Conservation (phyloP, 441 rosid species). For the Macaranga tanarius region DNA sequence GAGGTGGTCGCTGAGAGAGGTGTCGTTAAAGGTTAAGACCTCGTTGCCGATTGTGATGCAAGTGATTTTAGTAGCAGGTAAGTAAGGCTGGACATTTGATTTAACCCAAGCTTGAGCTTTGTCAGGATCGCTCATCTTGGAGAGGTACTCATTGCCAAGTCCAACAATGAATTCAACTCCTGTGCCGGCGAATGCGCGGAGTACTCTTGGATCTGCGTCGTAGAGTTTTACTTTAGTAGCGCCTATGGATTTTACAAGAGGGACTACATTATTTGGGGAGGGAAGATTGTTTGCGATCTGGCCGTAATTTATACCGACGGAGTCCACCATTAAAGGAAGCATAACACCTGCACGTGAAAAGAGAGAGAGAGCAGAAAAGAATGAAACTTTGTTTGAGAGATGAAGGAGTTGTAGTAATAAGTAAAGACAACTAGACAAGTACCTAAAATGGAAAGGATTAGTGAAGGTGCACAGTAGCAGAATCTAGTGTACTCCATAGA, state of each 20-base stretch:
- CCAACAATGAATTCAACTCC: constrained; percentile 82
- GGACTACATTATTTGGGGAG: constrained; percentile 62
- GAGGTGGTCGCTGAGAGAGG: constrained; percentile 46
- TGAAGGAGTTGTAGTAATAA: not conserved
- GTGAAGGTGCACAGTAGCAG: constrained; percentile 18
- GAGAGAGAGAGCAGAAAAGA: not conserved
- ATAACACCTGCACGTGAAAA: constrained; percentile 15
- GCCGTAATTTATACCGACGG: constrained; percentile 89
- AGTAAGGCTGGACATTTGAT: constrained; percentile 56
- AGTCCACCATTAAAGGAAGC: constrained; percentile 26
- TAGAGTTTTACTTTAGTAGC: constrained; percentile 85
- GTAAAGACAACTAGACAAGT: too few species aligned
- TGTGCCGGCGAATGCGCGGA: constrained; percentile 72
- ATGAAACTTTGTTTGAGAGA: not conserved
- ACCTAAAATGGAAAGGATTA: constrained; percentile 40
- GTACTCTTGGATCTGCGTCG: constrained; percentile 79
- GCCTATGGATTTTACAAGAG: constrained; percentile 76
- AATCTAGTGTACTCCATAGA: constrained; percentile 33
- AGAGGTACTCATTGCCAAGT: constrained; percentile 67
- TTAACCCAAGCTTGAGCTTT: constrained; percentile 70
- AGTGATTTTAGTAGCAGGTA: constrained; percentile 82
- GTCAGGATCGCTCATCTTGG: constrained; percentile 57
- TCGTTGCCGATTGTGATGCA: constrained; percentile 85
- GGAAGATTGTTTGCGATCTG: constrained; percentile 88
- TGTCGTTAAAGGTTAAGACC: constrained; percentile 68